Percentiles rank a stretch among this genome's conserved stretches.
Evolutionary conservation across 306 rosid genomes (phyloP).

Genomic region (Cyamopsis tetragonoloba): DNA sequence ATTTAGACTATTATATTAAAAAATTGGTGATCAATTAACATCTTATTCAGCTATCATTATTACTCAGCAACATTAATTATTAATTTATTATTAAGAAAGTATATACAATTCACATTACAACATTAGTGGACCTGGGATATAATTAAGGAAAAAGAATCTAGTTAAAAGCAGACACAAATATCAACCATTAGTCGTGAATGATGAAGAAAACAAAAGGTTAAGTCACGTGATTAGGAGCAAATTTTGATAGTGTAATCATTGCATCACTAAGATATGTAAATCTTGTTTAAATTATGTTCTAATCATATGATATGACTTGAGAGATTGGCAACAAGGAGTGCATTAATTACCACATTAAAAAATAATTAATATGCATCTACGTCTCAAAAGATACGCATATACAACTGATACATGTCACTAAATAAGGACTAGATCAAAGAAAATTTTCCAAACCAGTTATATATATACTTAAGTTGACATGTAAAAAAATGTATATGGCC

Average conservation of each 20-base stretch:
- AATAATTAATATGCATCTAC: not conserved
- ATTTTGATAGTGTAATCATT: not conserved
- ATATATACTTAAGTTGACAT: not conserved
- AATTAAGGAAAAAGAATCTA: not conserved
- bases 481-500: not conserved
- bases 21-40: not conserved
- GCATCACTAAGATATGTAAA: not conserved
- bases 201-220: conserved; percentile 1
- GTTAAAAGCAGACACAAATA: not conserved
- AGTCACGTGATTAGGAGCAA: not conserved
- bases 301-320: not conserved
- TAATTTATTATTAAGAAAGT: too few species aligned
- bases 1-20: not conserved
- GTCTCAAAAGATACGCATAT: not conserved
- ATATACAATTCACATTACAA: conserved; percentile 12
- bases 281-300: not conserved
- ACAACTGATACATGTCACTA: not conserved
- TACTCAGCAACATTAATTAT: not conserved
- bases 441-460: not conserved
- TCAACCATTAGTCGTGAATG: not conserved
- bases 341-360: not conserved
- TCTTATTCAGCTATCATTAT: conserved; percentile 25
- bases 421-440: not conserved
- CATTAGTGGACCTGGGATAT: not conserved
- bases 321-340: not conserved